These are phyloP conservation scores for Salix udensis DNA, from an alignment of 345 rosid genomes.

Conservation along the genomic window DNA sequence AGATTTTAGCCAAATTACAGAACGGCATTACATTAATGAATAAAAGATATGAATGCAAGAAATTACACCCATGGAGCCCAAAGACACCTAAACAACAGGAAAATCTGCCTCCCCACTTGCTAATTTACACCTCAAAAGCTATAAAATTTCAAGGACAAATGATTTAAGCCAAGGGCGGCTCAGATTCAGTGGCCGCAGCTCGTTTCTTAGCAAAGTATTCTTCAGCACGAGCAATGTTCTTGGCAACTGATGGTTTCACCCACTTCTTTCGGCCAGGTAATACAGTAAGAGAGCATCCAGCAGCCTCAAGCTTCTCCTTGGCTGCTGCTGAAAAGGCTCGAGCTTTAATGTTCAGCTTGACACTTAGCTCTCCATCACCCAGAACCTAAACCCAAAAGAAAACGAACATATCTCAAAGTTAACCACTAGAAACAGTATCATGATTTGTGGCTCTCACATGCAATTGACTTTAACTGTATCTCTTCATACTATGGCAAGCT, in stretches of 20 bases:
- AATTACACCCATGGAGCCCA: neutral
- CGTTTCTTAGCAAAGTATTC: slow-evolving; percentile 85
- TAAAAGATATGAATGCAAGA: slow-evolving; percentile 2
- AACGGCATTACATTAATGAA: slow-evolving; percentile 1
- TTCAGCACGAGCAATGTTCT: slow-evolving; percentile 77
- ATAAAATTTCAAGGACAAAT: neutral
- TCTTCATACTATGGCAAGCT: neutral
- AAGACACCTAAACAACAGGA: neutral
- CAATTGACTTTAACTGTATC: neutral
- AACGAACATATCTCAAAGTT: neutral
- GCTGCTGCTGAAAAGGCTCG: slow-evolving; percentile 75
- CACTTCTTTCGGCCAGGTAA: slow-evolving; percentile 90
- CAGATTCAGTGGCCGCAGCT: slow-evolving; percentile 51
- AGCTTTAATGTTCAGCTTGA: slow-evolving; percentile 73
- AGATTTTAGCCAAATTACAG: neutral
- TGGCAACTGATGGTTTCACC: slow-evolving; percentile 80
- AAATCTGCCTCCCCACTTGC: neutral
- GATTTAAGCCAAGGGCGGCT: slow-evolving; percentile 44
- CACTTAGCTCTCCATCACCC: slow-evolving; percentile 71
- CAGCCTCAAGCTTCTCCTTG: slow-evolving; percentile 78
- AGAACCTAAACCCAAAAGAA: slow-evolving; percentile 49
- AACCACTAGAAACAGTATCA: neutral
- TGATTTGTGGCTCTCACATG: neutral
- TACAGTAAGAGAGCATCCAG: slow-evolving; percentile 69
- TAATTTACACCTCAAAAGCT: neutral